Base-by-base conservation (phyloP, 495 filamentous ascomycete species). In the Mycothermus thermophilus region DNA sequence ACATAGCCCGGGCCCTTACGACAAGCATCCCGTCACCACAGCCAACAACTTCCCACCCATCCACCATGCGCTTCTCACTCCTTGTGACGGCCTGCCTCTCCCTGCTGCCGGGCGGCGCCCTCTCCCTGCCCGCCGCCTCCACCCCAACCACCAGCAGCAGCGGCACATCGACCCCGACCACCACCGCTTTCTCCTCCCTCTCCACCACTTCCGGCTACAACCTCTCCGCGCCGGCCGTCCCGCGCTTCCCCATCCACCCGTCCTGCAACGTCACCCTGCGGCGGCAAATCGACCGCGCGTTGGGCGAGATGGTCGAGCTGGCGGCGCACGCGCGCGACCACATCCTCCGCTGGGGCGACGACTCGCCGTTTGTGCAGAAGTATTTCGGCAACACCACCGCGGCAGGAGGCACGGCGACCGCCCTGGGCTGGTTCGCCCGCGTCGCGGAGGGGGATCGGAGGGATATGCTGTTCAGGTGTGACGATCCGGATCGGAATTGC, bases 401-500 rank as follows among this genome's bases (percentile, higher is more conserved):
- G 2, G n/a, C n/a, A n/a, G n/a, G n/a, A n/a, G n/a, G n/a, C n/a
- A 66, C 67, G 3, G 59, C 62, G 17, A 60, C 63, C 34, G 57
- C 63, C 4, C 54, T 72, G 31, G 72, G 71, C 4, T 66, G 64
- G 52, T 72, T 57, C 44, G 63, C 70, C 24, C 52, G 61, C 23
- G 54, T 75, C 17, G 51, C 67, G 42, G 58, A 50, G 29, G 68
- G 57, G 0, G 58, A 71, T 26, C 60, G 61, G n/a, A 43, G 48
- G 5, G 53, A 57, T 10, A 56, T 69, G 10, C 43, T 67, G 9
- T 73, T 74, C 42, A 60, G 71, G 8, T 75, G 72, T 38, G 74
- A 78, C 39, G 65, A 77, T 37, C 58, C 64, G 1, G 74, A 78
- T 40, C 47, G 57, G 1, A 75, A 77, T 52, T 77, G 69, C 36